Percentiles rank a stretch among this genome's conserved stretches.
Evolutionary conservation across 2,329 filamentous ascomycete genomes (phyloP).

Genomic region (Fusarium mundagurra): DNA sequence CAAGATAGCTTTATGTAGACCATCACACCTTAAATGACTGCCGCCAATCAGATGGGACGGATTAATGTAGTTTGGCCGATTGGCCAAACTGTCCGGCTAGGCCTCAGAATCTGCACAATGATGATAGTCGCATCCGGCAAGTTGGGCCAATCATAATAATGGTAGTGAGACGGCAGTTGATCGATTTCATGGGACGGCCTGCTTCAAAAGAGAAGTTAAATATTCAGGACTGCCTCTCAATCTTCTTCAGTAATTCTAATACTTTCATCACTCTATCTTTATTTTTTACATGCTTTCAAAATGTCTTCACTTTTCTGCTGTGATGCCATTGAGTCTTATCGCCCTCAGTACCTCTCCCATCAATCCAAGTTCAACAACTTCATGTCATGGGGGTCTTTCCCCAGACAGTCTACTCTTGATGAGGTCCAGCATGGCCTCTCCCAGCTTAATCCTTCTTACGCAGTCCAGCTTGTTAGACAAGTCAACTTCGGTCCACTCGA

Average conservation of each 20-base stretch:
- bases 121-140: neutral
- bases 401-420: neutral
- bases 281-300: too few species aligned
- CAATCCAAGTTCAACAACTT: neutral
- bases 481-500: neutral
- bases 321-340: neutral
- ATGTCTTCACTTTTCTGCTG: neutral
- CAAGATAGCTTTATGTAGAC: neutral
- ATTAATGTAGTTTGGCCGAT: neutral
- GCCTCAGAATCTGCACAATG: constrained; percentile 38
- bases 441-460: neutral
- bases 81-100: neutral
- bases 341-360: neutral
- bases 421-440: neutral
- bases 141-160: neutral
- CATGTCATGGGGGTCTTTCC: neutral
- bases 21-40: fast-evolving
- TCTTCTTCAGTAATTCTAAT: neutral
- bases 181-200: neutral
- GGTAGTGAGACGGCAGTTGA: too few species aligned
- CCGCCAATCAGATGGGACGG: neutral
- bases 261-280: neutral
- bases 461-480: neutral
- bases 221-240: neutral
- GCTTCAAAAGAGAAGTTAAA: neutral